Base-by-base conservation (phyloP, 2,329 filamentous ascomycete species). In the Hypoxylon sp. region DNA sequence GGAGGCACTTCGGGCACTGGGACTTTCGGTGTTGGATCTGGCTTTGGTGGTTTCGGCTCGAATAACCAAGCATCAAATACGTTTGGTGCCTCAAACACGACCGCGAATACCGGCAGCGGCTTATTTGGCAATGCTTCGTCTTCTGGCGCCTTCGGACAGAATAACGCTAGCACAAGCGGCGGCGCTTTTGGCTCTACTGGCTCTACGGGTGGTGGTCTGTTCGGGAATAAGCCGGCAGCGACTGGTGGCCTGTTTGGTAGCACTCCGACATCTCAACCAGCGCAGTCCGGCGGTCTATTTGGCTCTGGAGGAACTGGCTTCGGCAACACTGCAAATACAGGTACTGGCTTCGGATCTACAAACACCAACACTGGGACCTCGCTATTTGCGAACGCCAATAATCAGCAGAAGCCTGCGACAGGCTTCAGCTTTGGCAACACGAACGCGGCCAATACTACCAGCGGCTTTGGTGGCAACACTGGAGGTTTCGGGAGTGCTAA, bases 1-100 rank as follows among this genome's bases (percentile, higher is more conserved):
- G 96, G 94, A 35, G 97, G 95, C 80, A 87, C 88, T 46, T 93
- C 91, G 68, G 93, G 93, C 31, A 92, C 94, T 72, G 94, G 94
- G 65, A 92, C 92, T 6, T 98, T 98, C 79, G 95, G 94, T 17
- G 85, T 90, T 65, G 86, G 83, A 73, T 70, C 73, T 67, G 82
- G 82, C 2, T 89, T 89, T 61, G 84, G 84, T 24, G 81, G 83
- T 27, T 86, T 86, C 71, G 84, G 85, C 11, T 72, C 80, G 32
- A 73, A 64, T 31, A 80, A 79, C 64, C 83, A 76, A 50, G 42
- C 74, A 19, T 55, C 75, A 24, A 73, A 57, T 48, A 51, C 72
- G 3, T 78, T 78, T 39, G 77, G 75, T 15, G 32, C 17, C 17
- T 21, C 66, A 6, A 72, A 52, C 19, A 73, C 79, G 54, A 80